These are phyloP conservation scores for Mrakia blollopis DNA, from an alignment of 768 basidiomycete species.

Conservation along the genomic window DNA sequence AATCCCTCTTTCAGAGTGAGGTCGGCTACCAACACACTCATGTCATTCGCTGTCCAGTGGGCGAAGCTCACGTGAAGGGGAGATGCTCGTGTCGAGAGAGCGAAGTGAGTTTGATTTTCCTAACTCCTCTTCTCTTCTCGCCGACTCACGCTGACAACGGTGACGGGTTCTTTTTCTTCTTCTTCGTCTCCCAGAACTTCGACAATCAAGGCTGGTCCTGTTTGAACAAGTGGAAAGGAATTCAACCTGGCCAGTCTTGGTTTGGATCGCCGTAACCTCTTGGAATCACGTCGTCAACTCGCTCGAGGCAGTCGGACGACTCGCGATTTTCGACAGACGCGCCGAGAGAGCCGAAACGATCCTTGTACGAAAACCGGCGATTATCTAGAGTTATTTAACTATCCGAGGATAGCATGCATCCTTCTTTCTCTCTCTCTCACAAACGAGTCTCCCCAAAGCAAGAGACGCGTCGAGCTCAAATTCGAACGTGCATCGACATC, in stretches of 20 bases:
- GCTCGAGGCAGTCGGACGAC: neutral
- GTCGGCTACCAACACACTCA: slow-evolving; percentile 21
- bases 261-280: slow-evolving; percentile 2
- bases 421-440: no score
- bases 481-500: neutral
- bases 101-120: neutral
- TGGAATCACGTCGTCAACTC: no score
- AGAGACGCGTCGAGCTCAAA: neutral
- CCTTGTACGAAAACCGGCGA: no score
- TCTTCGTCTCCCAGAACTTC: slow-evolving; percentile 14
- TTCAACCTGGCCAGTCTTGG: slow-evolving; percentile 21
- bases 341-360: neutral
- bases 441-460: no score
- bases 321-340: neutral
- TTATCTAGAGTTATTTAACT: no score
- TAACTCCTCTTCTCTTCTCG: no score
- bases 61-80: slow-evolving; percentile 14
- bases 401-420: no score
- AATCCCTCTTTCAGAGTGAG: slow-evolving; percentile 3
- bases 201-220: slow-evolving; percentile 26
- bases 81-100: slow-evolving; percentile 30
- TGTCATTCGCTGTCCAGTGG: slow-evolving; percentile 25
- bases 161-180: no score
- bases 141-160: no score
- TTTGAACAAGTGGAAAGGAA: slow-evolving; percentile 16